A percentile compares a stretch with the other conserved stretches of the same genome.
These are phyloP conservation scores for Collybiopsis confluens DNA, from an alignment of 768 basidiomycete genomes.

Conservation along the genomic window DNA sequence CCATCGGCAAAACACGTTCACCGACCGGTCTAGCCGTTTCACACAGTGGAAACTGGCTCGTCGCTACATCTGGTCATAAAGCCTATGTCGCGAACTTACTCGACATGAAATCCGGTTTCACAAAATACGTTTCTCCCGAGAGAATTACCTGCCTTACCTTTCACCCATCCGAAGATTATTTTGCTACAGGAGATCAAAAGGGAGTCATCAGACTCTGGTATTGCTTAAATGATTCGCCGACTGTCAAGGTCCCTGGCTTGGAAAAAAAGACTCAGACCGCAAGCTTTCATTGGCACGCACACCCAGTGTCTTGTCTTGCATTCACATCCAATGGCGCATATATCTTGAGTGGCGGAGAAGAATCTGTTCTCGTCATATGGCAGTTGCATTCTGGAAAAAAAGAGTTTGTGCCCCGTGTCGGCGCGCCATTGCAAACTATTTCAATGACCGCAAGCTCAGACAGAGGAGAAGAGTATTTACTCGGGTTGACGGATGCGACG, in stretches of 20 bases:
- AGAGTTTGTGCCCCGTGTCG: conserved; percentile 91
- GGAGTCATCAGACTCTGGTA: conserved; percentile 92
- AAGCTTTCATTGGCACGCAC: conserved; percentile 94
- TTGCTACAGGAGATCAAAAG: conserved; percentile 88
- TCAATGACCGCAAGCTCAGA: conserved; percentile 46
- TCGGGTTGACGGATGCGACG: conserved; percentile 79
- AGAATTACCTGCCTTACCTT: conserved; percentile 78
- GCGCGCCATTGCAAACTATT: conserved; percentile 77
- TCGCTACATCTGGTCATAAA: conserved; percentile 71
- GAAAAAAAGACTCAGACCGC: conserved; percentile 84
- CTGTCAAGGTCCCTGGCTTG: conserved; percentile 49
- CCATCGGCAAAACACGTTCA: conserved; percentile 64
- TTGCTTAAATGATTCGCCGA: conserved; percentile 65
- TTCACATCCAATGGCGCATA: conserved; percentile 93
- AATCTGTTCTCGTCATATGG: conserved; percentile 96
- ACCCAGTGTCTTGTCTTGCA: conserved; percentile 79
- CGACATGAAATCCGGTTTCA: conserved; percentile 61
- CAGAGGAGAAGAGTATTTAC: conserved; percentile 81
- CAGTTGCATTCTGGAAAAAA: conserved; percentile 83
- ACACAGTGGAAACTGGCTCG: conserved; percentile 72
- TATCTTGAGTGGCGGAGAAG: conserved; percentile 90
- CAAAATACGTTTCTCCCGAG: conserved; percentile 81
- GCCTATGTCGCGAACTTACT: conserved; percentile 67
- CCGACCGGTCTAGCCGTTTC: conserved; percentile 69
- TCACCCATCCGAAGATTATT: conserved; percentile 88